phyloP scores from a whole-genome alignment of 192 early-diverging fungal species.

The Coemansia furcata region DNA sequence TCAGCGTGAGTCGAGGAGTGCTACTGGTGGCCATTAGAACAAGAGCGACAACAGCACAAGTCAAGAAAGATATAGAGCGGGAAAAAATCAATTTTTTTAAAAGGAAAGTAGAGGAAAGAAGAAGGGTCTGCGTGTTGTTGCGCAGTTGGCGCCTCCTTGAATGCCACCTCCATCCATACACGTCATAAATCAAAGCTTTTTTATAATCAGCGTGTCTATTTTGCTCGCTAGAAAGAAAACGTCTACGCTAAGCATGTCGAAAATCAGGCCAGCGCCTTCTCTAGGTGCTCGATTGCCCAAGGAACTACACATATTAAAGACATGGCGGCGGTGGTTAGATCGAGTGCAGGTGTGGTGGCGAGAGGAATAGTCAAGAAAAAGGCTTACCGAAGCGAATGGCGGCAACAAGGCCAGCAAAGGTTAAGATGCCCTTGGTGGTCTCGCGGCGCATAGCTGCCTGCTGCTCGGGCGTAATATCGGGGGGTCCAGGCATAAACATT shows the following conservation, averaged over 20 bases:
- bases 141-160: background rate
- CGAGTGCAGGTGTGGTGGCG: background rate
- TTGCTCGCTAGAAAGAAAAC: background rate
- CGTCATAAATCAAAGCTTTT: background rate
- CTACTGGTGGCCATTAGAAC: background rate
- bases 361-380: background rate
- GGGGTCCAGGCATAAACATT: constrained; percentile 54
- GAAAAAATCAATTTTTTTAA: background rate
- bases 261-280: constrained; percentile 35
- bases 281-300: constrained; percentile 50
- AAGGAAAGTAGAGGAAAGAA: background rate
- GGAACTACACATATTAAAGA: constrained; percentile 29
- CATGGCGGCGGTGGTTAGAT: background rate
- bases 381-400: constrained; percentile 48
- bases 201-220: background rate
- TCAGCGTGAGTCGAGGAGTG: constrained; percentile 14
- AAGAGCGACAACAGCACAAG: background rate
- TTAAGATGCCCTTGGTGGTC: constrained; percentile 37
- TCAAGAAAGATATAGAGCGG: background rate
- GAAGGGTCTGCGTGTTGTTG: background rate
- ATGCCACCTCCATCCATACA: background rate
- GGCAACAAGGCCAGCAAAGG: constrained; percentile 43
- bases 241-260: background rate
- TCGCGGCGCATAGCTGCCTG: constrained; percentile 46
- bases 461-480: constrained; percentile 50